Evolutionary conservation across 169 alveolate species (phyloP).

Genomic region (Plasmodium reichenowi): DNA sequence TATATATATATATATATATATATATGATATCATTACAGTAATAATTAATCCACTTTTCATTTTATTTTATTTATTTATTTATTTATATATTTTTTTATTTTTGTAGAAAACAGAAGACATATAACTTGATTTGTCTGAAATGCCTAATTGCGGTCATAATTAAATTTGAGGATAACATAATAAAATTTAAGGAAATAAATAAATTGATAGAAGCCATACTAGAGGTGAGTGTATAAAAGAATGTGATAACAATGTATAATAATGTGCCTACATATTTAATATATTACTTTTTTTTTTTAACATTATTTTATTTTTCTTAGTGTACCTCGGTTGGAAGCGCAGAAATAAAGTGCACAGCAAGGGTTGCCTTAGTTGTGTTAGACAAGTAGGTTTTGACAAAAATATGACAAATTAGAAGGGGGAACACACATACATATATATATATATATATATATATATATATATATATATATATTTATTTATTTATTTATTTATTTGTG

Average conservation of each 20-base stretch:
- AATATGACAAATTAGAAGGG: neutral
- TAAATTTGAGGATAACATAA: constrained; percentile 61
- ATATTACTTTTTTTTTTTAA: neutral
- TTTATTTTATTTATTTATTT: neutral
- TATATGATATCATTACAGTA: neutral
- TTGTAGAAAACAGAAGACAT: constrained; percentile 68
- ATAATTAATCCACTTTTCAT: neutral
- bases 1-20: neutral
- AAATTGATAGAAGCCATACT: constrained; percentile 56
- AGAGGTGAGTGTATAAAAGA: constrained; percentile 27
- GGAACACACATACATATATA: neutral
- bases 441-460: neutral
- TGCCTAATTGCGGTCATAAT: constrained; percentile 71
- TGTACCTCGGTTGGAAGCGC: constrained; percentile 75
- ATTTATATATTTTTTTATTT: neutral
- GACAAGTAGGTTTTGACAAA: constrained; percentile 31
- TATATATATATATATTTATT: neutral
- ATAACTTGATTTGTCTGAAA: constrained; percentile 53
- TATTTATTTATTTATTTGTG: neutral
- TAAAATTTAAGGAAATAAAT: constrained; percentile 58
- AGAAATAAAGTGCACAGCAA: constrained; percentile 75
- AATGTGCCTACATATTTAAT: neutral
- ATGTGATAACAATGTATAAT: neutral
- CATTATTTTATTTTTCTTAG: constrained; percentile 12
- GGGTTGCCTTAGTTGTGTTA: constrained; percentile 69